Evolutionary conservation across 805 yeast genomes (phyloP), one percentile per base, ranked within the genome.

Genomic region (Candida insectalens): DNA sequence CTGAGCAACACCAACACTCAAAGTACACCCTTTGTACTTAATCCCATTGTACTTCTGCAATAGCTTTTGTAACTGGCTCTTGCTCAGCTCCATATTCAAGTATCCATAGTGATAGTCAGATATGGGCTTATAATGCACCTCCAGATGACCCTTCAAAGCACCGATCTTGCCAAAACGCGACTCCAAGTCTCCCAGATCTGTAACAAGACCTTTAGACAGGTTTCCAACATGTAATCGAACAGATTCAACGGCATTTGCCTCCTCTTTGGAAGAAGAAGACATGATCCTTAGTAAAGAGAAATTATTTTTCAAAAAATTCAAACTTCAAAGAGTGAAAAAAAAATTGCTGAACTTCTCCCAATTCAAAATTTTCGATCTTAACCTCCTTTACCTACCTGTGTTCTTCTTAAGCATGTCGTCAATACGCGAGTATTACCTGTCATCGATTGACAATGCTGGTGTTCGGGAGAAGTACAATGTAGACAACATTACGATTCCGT

Each of bases 1-100:
- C 43, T 67, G 72, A 3, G 96, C 96, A 29, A 59, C 52, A 34
- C 68, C 74, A 7, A 89, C 57, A 3, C 63, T 62, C 23, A 89
- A 54, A 34, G 67, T 72, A 18, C 79, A 65, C 2, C 94, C 95
- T 67, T 82, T 84, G 57, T 68, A 89, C 18, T 69, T 70, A 2
- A 80, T 71, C 20, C 88, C 92, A 50, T 84, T 71, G 42, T 83
- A 67, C 1, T 81, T 62, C 5, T 59, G 52, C 37, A 68, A 67
- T 33, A 89, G 55, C 30, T 69, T 70, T 1, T 55, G 58, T 35
- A 67, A 73, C 23, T 65, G 61, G 15, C 58, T 55, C 3, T 63
- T 60, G 1, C 65, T 53, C 9, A 78, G 53, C n/a, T 62, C 57
- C 54, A 89, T 60, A 16, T 81, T 74, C 1, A 83, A 52, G 42